Conservation (phyloP, 208 protist genomes). For the Phytomonas serpens region DNA sequence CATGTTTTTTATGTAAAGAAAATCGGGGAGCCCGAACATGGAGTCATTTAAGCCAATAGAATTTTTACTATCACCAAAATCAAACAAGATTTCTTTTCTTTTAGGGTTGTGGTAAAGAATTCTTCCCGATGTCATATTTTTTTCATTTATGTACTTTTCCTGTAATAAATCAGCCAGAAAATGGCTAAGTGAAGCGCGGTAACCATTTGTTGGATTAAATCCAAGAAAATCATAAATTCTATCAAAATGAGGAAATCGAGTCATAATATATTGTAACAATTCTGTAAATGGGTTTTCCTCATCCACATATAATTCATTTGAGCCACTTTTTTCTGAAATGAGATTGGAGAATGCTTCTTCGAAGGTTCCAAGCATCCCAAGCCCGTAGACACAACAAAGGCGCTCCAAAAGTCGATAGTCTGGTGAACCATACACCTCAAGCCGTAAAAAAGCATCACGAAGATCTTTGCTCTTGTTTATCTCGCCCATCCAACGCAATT, state of each 20-base stretch:
- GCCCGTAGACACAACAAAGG: conserved; percentile 75
- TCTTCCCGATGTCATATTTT: conserved; percentile 2
- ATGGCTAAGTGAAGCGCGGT: conserved; percentile 44
- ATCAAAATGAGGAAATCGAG: conserved; percentile 55
- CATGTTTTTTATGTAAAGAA: conserved; percentile 53
- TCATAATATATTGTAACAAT: conserved; percentile 48
- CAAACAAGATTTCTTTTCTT: conserved; percentile 57
- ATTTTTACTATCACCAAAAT: conserved; percentile 56
- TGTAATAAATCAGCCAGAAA: conserved; percentile 37
- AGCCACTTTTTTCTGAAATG: conserved; percentile 54
- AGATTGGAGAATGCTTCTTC: conserved; percentile 70
- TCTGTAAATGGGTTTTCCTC: conserved; percentile 51
- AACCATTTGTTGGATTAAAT: conserved; percentile 45
- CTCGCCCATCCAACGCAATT: conserved; percentile 80
- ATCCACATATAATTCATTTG: conserved; percentile 36
- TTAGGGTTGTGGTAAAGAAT: conserved; percentile 25
- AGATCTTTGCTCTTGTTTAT: conserved; percentile 71
- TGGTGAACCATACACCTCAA: conserved; percentile 61
- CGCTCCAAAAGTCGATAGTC: conserved; percentile 68
- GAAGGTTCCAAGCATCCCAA: conserved; percentile 64
- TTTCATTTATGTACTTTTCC: neutral
- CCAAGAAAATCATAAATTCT: conserved; percentile 81
- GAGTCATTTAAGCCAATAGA: conserved; percentile 50
- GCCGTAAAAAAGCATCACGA: conserved; percentile 74
- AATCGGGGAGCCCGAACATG: conserved; percentile 67